phyloP scores from a whole-genome alignment of 1,284 basidiomycete genomes.

The Ustilago crameri region DNA sequence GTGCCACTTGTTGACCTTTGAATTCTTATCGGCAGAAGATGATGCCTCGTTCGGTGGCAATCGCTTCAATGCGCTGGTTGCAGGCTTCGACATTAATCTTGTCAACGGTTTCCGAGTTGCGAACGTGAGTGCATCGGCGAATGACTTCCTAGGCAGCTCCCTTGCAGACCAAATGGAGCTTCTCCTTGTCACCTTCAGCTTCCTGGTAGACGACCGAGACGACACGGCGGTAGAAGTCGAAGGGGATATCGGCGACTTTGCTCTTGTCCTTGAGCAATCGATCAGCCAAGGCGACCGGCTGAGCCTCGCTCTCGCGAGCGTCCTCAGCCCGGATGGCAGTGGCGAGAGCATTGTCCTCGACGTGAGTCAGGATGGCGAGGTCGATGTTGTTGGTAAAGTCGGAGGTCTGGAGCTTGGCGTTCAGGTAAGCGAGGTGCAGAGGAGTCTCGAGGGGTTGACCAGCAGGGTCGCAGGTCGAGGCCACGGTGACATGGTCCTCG shows the following conservation, averaged over 20 bases:
- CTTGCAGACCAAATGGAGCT: slow-evolving; percentile 9
- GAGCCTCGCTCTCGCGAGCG: background rate
- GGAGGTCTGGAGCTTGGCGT: slow-evolving; percentile 12
- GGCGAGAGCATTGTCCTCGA: background rate
- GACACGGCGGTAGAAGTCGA: slow-evolving; percentile 11
- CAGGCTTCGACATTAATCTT: slow-evolving; percentile 6
- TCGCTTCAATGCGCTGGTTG: slow-evolving; percentile 5
- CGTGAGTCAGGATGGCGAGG: slow-evolving; percentile 2
- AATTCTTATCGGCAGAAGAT: no score
- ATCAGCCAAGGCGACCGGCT: background rate
- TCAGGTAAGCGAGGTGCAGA: slow-evolving; percentile 7
- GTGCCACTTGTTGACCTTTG: no score
- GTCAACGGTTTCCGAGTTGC: background rate
- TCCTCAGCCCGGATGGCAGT: background rate
- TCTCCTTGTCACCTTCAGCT: slow-evolving; percentile 3
- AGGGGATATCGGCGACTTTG: slow-evolving; percentile 9
- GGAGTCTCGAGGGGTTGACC: background rate
- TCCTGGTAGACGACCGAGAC: slow-evolving; percentile 10
- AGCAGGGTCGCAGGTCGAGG: slow-evolving; percentile 3
- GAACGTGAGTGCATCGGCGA: slow-evolving; percentile 11
- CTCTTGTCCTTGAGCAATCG: slow-evolving; percentile 5
- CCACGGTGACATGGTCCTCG: slow-evolving; percentile 9
- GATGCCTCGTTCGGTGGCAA: no score
- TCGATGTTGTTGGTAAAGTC: slow-evolving; percentile 14
- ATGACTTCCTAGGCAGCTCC: slow-evolving; percentile 11